Base-by-base conservation (phyloP, 495 filamentous ascomycete species). In the Penicillium waksmanii region DNA sequence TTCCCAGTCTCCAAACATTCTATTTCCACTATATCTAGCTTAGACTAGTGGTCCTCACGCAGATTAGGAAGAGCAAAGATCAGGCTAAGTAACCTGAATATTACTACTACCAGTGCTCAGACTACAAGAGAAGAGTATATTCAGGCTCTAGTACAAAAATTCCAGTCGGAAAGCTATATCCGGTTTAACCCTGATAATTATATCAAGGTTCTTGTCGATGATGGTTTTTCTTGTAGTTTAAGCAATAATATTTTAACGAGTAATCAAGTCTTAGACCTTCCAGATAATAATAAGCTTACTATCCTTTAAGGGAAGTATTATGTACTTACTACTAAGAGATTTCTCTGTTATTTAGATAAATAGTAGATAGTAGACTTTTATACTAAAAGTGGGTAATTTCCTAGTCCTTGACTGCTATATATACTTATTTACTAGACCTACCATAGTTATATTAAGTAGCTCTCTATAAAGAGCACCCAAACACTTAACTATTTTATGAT, bases 401-500 rank as follows among this genome's bases (percentile, higher is more conserved):
- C 34, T 35, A 12, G 12, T 35, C 12, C 12, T 9, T 12, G 12
- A 35, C 2, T 35, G 34, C 12, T 35, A 35, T 8, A 3, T 9
- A 5, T 9, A 35, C 34, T 9, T 35, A 17, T 43, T 15, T 1
- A 43, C 2, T 17, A 43, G 42, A n/a, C 21, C 42, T 44, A 9
- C n/a, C 42, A 5, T 2, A 44, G 17, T 6, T 3, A 10, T 19
- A 15, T 10, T n/a, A 44, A n/a, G 15, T 1, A 2, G 21, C n/a
- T 17, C 8, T 60, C n/a, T 23, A 25, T 51, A 54, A 62, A 51
- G 44, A 62, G 44, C 50, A 62, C 52, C 48, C 35, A 34, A 51
- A 58, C 51, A 47, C 27, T 19, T 7, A 55, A 44, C 47, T 23
- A 47, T 62, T 58, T 38, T 62, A 54, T 31, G 59, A 62, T 42